phyloP scores from a whole-genome alignment of 352 stramenopile genomes.

The Phytopythium chamaehyphon region DNA sequence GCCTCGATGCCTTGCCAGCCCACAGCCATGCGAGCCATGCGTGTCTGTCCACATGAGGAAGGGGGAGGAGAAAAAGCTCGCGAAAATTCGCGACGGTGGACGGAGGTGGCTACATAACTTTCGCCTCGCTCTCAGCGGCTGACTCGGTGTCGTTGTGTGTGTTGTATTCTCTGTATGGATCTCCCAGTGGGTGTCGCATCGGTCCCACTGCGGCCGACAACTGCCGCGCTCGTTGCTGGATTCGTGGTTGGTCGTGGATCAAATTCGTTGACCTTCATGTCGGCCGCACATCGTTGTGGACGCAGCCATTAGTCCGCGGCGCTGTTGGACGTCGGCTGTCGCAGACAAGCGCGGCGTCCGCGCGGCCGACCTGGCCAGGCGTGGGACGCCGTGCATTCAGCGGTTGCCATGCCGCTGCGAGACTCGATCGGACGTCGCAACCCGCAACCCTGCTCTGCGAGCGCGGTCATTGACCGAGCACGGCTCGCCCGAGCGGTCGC shows the following conservation, averaged over 20 bases:
- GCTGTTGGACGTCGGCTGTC: slow-evolving; percentile 19
- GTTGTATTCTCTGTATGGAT: not conserved
- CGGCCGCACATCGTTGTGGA: too few relatives aligned
- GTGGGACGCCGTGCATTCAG: slow-evolving; percentile 23
- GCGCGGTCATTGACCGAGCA: not conserved
- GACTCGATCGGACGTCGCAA: slow-evolving; percentile 19
- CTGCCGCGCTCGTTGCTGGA: not conserved
- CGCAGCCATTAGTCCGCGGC: slow-evolving; percentile 13
- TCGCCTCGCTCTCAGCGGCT: slow-evolving; percentile 1
- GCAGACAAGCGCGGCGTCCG: slow-evolving; percentile 30
- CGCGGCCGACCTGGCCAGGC: slow-evolving; percentile 28
- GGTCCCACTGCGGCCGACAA: slow-evolving; percentile 6
- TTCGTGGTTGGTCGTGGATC: not conserved
- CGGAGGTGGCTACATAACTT: not conserved
- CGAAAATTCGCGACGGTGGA: not conserved
- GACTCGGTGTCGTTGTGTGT: not conserved
- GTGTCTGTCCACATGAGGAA: too few relatives aligned
- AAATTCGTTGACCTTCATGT: slow-evolving; percentile 7
- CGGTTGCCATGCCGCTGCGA: slow-evolving; percentile 28
- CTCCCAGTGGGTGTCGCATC: not conserved
- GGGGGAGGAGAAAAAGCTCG: too few relatives aligned
- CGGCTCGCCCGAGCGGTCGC: too few relatives aligned
- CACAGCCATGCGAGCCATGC: too few relatives aligned
- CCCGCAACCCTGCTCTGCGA: slow-evolving; percentile 2
- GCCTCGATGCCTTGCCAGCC: too few relatives aligned